Conservation (phyloP, 2,329 filamentous ascomycete species). For the Talaromyces sp. region DNA sequence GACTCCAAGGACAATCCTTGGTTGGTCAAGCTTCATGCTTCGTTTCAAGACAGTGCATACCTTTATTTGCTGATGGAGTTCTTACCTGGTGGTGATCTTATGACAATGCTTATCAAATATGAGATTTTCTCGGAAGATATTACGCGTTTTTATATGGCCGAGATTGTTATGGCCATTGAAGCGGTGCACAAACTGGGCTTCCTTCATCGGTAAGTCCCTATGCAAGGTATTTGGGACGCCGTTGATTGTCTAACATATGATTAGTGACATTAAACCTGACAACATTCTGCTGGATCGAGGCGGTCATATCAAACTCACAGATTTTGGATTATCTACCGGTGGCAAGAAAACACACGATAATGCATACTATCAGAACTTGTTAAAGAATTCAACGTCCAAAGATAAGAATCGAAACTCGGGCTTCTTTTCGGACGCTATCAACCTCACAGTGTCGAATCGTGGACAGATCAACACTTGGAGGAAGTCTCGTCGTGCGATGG, state of each 20-base stretch:
- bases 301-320: conserved; percentile 95
- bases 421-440: conserved; percentile 89
- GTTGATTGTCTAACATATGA: not conserved
- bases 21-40: conserved; percentile 98
- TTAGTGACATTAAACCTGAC: conserved; percentile 96
- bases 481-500: conserved; percentile 90
- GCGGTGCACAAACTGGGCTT: conserved; percentile 97
- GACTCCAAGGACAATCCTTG: conserved; percentile 96
- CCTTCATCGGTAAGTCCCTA: conserved; percentile 77
- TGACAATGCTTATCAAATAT: conserved; percentile 99
- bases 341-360: conserved; percentile 98
- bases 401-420: conserved; percentile 86
- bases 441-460: conserved; percentile 95
- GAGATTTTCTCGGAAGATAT: conserved; percentile 99
- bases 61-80: conserved; percentile 99
- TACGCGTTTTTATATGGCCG: conserved; percentile 97
- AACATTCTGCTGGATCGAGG: conserved; percentile 95
- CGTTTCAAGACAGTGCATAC: conserved; percentile 94
- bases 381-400: conserved; percentile 70
- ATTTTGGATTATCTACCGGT: conserved; percentile 95
- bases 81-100: conserved; percentile 92
- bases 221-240: not conserved
- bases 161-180: conserved; percentile 97
- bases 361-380: conserved; percentile 94
- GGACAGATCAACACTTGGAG: conserved; percentile 98